These are phyloP conservation scores for Camelina neglecta DNA, from an alignment of 345 rosid species.

Conservation along the genomic window DNA sequence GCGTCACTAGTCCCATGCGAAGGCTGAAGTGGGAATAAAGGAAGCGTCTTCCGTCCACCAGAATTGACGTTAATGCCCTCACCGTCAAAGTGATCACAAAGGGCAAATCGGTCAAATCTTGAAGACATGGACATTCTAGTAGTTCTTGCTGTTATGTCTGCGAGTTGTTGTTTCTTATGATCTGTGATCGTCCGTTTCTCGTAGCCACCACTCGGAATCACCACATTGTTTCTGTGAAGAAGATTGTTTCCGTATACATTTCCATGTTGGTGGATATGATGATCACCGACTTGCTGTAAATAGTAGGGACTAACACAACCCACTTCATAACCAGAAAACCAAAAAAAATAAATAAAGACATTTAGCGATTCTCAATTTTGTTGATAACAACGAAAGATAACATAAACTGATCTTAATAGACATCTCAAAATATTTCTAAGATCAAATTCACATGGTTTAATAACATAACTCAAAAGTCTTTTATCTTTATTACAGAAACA, in stretches of 20 bases:
- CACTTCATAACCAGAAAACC: constrained; percentile 26
- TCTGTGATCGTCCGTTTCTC: constrained; percentile 27
- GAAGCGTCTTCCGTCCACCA: constrained; percentile 32
- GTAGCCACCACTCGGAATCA: constrained; percentile 32
- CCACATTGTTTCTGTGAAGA: constrained; percentile 20
- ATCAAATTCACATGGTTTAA: neutral
- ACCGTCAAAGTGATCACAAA: constrained; percentile 12
- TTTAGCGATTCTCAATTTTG: neutral
- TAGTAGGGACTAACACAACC: constrained; percentile 44
- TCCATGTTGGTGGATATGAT: constrained; percentile 24
- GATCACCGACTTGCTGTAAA: constrained; percentile 35
- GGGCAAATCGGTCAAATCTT: constrained; percentile 41
- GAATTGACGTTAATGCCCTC: constrained; percentile 39
- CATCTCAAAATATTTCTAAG: neutral
- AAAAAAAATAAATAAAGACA: neutral
- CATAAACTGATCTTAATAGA: neutral
- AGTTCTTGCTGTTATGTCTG: constrained; percentile 30
- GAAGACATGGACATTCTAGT: constrained; percentile 37
- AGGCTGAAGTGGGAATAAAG: constrained; percentile 46
- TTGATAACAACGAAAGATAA: neutral
- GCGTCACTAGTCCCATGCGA: neutral
- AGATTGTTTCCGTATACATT: constrained; percentile 29
- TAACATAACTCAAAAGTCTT: too few relatives aligned
- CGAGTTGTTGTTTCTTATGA: constrained; percentile 31
- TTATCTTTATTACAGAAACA: neutral